Conservation (phyloP, 495 filamentous ascomycete genomes). For the Filosporella fistucella region DNA sequence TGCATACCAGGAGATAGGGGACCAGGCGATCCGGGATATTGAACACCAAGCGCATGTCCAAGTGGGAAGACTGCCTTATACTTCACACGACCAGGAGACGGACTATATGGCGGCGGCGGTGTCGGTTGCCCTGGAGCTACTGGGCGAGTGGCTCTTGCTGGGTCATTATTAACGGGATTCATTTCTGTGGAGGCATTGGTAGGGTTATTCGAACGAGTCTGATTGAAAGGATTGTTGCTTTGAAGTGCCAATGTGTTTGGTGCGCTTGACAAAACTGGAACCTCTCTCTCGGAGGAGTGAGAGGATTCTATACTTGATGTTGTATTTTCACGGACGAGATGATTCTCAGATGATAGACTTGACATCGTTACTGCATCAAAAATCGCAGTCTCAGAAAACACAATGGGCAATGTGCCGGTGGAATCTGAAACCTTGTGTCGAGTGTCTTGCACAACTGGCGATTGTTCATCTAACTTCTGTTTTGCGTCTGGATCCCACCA, state of each 20-base stretch:
- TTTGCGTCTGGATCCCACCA: slow-evolving; percentile 21
- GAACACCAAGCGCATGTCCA: slow-evolving; percentile 11
- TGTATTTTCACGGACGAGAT: slow-evolving; percentile 5
- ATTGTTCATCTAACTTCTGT: not conserved
- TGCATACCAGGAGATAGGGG: slow-evolving; percentile 26
- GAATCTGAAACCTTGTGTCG: slow-evolving; percentile 20
- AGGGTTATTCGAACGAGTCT: slow-evolving; percentile 13
- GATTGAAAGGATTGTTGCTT: slow-evolving; percentile 33
- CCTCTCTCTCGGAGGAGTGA: not conserved
- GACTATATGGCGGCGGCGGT: slow-evolving; percentile 28
- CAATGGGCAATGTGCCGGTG: slow-evolving; percentile 16
- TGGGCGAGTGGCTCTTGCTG: slow-evolving; percentile 9
- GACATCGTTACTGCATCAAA: not conserved
- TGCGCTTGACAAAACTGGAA: not conserved
- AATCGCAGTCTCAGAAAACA: slow-evolving; percentile 8
- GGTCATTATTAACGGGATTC: too few species aligned
- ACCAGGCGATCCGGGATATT: slow-evolving; percentile 20
- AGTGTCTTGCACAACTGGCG: slow-evolving; percentile 14
- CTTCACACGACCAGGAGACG: slow-evolving; percentile 17
- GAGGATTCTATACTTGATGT: not conserved
- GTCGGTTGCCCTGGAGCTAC: slow-evolving; percentile 5
- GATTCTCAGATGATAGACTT: not conserved
- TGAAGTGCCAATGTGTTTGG: slow-evolving; percentile 12
- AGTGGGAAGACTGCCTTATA: slow-evolving; percentile 25
- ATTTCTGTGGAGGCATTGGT: not conserved